phyloP scores from a whole-genome alignment of 805 yeast species.

The Saccharomycopsis sp. region DNA sequence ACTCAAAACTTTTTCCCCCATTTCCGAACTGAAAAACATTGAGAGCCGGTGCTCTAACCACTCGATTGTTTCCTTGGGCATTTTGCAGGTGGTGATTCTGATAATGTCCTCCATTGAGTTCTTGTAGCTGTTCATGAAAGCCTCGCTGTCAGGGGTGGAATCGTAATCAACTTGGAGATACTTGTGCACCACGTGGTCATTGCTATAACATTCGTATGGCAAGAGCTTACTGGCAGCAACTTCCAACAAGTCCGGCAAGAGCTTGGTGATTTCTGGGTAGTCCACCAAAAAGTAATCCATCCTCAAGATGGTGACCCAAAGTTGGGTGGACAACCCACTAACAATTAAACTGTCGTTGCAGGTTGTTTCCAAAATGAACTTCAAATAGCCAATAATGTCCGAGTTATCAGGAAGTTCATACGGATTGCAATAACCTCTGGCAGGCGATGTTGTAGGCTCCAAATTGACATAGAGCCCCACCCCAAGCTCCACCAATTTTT shows the following conservation, averaged over 20 bases:
- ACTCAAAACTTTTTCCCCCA: constrained; percentile 57
- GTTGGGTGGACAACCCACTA: constrained; percentile 81
- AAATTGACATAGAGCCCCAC: constrained; percentile 52
- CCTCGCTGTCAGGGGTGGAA: constrained; percentile 65
- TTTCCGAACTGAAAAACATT: constrained; percentile 56
- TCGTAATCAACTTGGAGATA: constrained; percentile 84
- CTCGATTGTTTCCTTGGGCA: constrained; percentile 67
- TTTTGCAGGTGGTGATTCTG: constrained; percentile 76
- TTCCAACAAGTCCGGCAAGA: constrained; percentile 63
- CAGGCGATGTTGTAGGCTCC: constrained; percentile 34
- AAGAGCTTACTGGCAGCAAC: constrained; percentile 70
- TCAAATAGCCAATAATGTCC: constrained; percentile 60
- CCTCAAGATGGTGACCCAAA: constrained; percentile 89
- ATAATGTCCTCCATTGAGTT: constrained; percentile 86
- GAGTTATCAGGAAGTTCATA: constrained; percentile 39
- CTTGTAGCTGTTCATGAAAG: constrained; percentile 71
- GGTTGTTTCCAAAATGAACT: constrained; percentile 71
- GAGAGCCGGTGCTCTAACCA: constrained; percentile 77
- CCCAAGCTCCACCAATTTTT: constrained; percentile 88
- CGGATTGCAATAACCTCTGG: constrained; percentile 20
- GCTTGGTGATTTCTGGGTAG: constrained; percentile 22
- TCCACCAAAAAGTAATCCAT: constrained; percentile 53
- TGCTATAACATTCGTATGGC: constrained; percentile 60
- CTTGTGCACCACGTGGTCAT: constrained; percentile 52
- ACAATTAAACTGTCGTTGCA: constrained; percentile 80